Conservation (phyloP, 2,329 filamentous ascomycete genomes). For the Talaromyces sp. region DNA sequence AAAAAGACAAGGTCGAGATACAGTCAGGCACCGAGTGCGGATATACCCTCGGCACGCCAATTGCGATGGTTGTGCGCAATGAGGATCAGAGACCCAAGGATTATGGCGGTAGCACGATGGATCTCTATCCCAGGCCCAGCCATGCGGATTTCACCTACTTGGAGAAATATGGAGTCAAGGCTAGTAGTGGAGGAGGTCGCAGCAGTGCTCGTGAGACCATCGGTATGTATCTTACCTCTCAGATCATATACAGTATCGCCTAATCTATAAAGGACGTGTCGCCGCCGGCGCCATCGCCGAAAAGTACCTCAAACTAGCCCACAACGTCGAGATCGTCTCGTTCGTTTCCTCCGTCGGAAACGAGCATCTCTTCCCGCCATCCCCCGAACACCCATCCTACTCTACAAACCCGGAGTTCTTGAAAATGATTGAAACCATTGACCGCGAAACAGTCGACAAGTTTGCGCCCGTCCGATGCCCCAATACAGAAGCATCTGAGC, state of each 20-base stretch:
- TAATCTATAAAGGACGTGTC: slow-evolving; percentile 58
- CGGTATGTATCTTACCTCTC: slow-evolving; percentile 45
- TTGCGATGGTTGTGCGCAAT: slow-evolving; percentile 81
- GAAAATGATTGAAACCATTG: slow-evolving; percentile 66
- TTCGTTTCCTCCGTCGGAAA: slow-evolving; percentile 83
- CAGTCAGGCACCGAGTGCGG: slow-evolving; percentile 91
- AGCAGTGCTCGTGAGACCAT: slow-evolving; percentile 95
- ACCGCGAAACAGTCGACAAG: slow-evolving; percentile 72
- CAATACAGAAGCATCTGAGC: slow-evolving; percentile 57
- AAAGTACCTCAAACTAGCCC: slow-evolving; percentile 77
- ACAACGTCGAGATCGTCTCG: slow-evolving; percentile 86
- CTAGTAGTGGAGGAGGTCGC: slow-evolving; percentile 81
- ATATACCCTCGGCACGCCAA: slow-evolving; percentile 83
- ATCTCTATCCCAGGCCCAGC: slow-evolving; percentile 82
- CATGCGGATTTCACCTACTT: slow-evolving; percentile 97
- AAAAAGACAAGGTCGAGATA: slow-evolving; percentile 87
- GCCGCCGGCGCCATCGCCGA: slow-evolving; percentile 90
- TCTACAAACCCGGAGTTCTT: slow-evolving; percentile 77
- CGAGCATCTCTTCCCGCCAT: slow-evolving; percentile 71
- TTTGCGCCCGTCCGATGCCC: slow-evolving; percentile 88
- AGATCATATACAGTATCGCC: not conserved
- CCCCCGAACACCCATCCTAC: slow-evolving; percentile 62
- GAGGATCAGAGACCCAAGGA: slow-evolving; percentile 91
- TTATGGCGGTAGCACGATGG: slow-evolving; percentile 86
- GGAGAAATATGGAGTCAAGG: slow-evolving; percentile 94